Conservation (phyloP, 1,139 yeast genomes). For the Sugiyamaella novakii region DNA sequence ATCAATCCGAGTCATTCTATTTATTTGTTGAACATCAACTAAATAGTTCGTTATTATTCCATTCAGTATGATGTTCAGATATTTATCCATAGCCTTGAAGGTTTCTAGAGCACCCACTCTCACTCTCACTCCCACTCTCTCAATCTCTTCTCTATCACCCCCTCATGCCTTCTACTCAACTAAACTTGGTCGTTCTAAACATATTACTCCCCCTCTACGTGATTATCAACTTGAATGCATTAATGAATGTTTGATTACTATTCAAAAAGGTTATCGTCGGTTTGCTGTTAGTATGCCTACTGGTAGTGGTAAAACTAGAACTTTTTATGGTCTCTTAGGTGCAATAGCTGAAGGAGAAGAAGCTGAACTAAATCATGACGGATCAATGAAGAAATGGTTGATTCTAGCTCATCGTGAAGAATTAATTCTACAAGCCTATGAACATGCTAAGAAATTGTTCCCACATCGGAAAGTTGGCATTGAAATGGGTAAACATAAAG, state of each 20-base stretch:
- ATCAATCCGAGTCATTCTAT: too few relatives aligned
- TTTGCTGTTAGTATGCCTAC: slow-evolving; percentile 89
- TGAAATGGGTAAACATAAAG: slow-evolving; percentile 64
- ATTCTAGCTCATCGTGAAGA: slow-evolving; percentile 84
- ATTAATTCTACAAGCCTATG: slow-evolving; percentile 69
- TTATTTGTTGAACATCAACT: too few relatives aligned
- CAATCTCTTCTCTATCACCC: too few relatives aligned
- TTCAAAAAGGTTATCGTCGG: slow-evolving; percentile 53
- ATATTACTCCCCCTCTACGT: slow-evolving; percentile 40
- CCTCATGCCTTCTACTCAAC: too few relatives aligned
- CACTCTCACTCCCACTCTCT: too few relatives aligned
- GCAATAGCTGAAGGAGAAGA: slow-evolving; percentile 40
- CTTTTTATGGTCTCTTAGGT: slow-evolving; percentile 68
- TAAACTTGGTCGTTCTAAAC: background rate
- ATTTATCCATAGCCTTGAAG: too few relatives aligned
- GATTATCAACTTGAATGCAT: slow-evolving; percentile 79
- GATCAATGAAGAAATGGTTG: slow-evolving; percentile 53
- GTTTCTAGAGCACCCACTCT: too few relatives aligned
- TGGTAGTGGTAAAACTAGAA: slow-evolving; percentile 87
- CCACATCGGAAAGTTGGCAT: slow-evolving; percentile 62
- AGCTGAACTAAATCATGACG: slow-evolving; percentile 47
- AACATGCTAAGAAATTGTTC: slow-evolving; percentile 50
- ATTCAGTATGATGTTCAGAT: too few relatives aligned
- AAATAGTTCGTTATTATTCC: too few relatives aligned
- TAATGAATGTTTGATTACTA: slow-evolving; percentile 53